Evolutionary conservation across 1,284 basidiomycete species (phyloP).

Genomic region (Entoloma clypeatum): DNA sequence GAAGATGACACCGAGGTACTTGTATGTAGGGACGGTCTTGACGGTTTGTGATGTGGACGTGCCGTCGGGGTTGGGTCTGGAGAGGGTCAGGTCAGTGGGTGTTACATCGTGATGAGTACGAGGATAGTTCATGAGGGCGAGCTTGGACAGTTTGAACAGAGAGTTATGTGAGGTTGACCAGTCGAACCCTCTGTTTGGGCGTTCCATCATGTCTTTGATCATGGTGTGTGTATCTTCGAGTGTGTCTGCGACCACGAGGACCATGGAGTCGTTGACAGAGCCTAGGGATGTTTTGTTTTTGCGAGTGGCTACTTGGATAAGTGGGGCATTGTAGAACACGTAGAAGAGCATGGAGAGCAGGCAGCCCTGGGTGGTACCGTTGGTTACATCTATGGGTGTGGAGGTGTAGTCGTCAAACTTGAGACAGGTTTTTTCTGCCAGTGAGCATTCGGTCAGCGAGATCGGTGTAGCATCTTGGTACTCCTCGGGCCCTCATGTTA

Average conservation of each 20-base stretch:
- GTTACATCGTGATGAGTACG: no score
- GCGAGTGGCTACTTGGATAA: no score
- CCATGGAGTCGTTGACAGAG: no score
- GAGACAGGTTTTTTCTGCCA: constrained; percentile 18
- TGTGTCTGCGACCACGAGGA: neutral
- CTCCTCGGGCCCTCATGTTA: constrained; percentile 25
- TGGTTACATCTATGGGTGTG: constrained; percentile 18
- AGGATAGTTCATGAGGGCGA: no score
- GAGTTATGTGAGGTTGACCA: no score
- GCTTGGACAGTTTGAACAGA: no score
- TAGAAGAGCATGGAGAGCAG: constrained; percentile 24
- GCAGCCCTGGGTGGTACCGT: constrained; percentile 27
- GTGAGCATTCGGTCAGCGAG: constrained; percentile 17
- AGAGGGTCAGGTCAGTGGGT: no score
- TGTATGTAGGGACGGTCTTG: constrained; percentile 11
- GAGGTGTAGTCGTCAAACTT: constrained; percentile 27
- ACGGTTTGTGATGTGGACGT: constrained; percentile 7
- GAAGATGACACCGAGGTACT: constrained; percentile 33
- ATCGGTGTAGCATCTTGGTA: constrained; percentile 21
- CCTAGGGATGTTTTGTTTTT: no score
- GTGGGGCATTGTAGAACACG: constrained; percentile 25
- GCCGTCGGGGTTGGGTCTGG: no score
- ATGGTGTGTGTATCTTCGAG: neutral
- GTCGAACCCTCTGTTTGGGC: neutral
- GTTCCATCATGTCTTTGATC: neutral